Base-by-base conservation (phyloP, 1,284 basidiomycete species). In the Fistulinella cinereoalba region DNA sequence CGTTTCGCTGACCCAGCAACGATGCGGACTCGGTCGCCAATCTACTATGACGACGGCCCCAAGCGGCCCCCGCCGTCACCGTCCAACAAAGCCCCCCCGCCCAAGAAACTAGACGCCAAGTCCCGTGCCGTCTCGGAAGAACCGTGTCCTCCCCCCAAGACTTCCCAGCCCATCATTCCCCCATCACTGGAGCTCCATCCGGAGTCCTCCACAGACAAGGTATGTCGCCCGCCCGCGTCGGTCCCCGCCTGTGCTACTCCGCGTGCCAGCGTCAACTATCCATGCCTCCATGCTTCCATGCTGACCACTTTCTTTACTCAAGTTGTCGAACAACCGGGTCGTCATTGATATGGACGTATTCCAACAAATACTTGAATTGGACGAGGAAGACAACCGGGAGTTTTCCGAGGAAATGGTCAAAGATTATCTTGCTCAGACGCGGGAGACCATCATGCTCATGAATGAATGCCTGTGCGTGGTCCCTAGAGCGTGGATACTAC, bases 341-440 rank as follows among this genome's bases (percentile, higher is more conserved):
- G 51, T 67, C 50, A 84, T 96, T 65, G 82, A 95, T 64, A 80
- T 84, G 77, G 83, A 88, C 3, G 86, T 80, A 25, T 92, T 96
- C 65, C 62, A 68, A 22, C 93, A 97, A 69, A 84, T 97, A 54
- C 79, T 93, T 56, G 93, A 97, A 49, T 81, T 97, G 68, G 93
- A 95, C 67, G 93, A 94, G 29, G 89, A 94, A 27, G 89, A 86
- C 19, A 75, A 76, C n/a, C 76, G 75, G 49, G 86, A 87, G 16
- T 97, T 96, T 65, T 88, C 86, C 18, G 71, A 72, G 49, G 81
- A 72, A 38, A 93, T 96, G 80, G 85, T 85, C 19, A 71, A 71
- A 64, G 89, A 83, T 4, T 97, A 90, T 69, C 92, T 94, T 67
- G 70, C 75, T 4, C 91, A 95, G 65, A 88, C 87, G 2, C 74